Percentiles rank a stretch among this genome's conserved stretches.
Conservation (phyloP, 2,329 filamentous ascomycete genomes). For the Aphanoascus verrucosus region DNA sequence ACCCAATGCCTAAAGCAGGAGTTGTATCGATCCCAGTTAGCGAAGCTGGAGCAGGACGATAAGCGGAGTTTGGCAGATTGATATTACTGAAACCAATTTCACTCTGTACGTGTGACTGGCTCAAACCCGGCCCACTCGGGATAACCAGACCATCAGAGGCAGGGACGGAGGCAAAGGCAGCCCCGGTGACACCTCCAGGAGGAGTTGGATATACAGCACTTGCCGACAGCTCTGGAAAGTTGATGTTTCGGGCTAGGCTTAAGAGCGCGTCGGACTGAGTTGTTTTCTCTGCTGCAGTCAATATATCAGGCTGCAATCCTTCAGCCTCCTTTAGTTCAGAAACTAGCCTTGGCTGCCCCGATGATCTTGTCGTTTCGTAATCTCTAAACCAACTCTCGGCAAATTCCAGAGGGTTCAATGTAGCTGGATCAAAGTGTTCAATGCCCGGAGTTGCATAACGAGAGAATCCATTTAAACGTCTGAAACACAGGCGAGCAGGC, state of each 20-base stretch:
- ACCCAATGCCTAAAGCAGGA: slow-evolving; percentile 26
- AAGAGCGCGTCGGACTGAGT: slow-evolving; percentile 26
- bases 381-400: slow-evolving; percentile 32
- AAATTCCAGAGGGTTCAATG: slow-evolving; percentile 34
- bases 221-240: slow-evolving; percentile 33
- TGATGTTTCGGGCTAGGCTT: slow-evolving; percentile 31
- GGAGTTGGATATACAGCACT: slow-evolving; percentile 45
- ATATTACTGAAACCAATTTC: not conserved
- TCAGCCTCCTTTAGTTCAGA: slow-evolving; percentile 14
- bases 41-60: slow-evolving; percentile 1
- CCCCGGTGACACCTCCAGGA: slow-evolving; percentile 25
- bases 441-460: slow-evolving; percentile 17
- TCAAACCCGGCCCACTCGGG: not conserved
- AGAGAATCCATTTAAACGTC: slow-evolving; percentile 21
- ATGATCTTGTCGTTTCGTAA: slow-evolving; percentile 19
- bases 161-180: not conserved
- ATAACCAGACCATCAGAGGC: not conserved
- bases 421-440: slow-evolving; percentile 15
- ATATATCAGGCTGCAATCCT: slow-evolving; percentile 20
- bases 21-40: slow-evolving; percentile 21
- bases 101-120: not conserved
- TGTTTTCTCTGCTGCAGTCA: slow-evolving; percentile 20
- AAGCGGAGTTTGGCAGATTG: not conserved
- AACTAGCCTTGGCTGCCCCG: slow-evolving; percentile 9
- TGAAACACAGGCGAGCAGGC: slow-evolving; percentile 37